A percentile compares a stretch with the other conserved stretches of the same genome.
These are phyloP conservation scores for Abortiporus biennis DNA, from an alignment of 1,284 basidiomycete species.

Conservation along the genomic window DNA sequence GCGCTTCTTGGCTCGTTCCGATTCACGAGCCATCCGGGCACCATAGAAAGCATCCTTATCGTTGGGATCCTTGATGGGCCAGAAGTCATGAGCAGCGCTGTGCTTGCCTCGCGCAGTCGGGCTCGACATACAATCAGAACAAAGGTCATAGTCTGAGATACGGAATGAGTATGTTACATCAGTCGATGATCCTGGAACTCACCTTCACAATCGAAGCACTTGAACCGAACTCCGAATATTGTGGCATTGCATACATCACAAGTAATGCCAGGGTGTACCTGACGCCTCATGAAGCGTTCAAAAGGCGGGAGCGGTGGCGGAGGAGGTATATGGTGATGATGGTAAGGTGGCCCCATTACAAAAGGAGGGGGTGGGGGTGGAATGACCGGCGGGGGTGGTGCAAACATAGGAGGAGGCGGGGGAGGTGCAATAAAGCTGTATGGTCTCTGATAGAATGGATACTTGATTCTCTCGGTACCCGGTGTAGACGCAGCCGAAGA, in stretches of 20 bases:
- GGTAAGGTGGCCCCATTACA: too few relatives aligned
- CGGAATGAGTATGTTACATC: not conserved
- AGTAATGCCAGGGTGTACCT: conserved; percentile 33
- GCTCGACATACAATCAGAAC: not conserved
- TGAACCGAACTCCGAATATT: conserved; percentile 3
- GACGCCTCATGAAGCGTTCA: not conserved
- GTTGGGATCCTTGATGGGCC: not conserved
- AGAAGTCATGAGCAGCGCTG: conserved; percentile 1
- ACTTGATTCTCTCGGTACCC: too few relatives aligned
- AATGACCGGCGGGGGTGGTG: not conserved
- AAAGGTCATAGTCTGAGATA: conserved; percentile 3
- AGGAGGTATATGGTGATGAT: too few relatives aligned
- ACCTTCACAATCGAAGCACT: conserved; percentile 6
- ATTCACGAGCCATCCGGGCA: too few relatives aligned
- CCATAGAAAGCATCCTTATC: not conserved
- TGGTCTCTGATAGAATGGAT: conserved; percentile 1
- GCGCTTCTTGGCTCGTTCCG: too few relatives aligned
- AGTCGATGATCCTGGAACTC: not conserved
- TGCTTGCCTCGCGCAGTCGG: not conserved
- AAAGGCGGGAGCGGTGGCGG: too few relatives aligned
- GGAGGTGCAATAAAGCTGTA: conserved; percentile 6
- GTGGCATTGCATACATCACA: conserved; percentile 53
- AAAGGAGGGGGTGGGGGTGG: not conserved
- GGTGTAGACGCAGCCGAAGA: conserved; percentile 6
- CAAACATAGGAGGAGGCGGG: conserved; percentile 3